These are phyloP conservation scores for Maudiozyma humilis DNA, from an alignment of 1,139 yeast genomes.

Conservation along the genomic window DNA sequence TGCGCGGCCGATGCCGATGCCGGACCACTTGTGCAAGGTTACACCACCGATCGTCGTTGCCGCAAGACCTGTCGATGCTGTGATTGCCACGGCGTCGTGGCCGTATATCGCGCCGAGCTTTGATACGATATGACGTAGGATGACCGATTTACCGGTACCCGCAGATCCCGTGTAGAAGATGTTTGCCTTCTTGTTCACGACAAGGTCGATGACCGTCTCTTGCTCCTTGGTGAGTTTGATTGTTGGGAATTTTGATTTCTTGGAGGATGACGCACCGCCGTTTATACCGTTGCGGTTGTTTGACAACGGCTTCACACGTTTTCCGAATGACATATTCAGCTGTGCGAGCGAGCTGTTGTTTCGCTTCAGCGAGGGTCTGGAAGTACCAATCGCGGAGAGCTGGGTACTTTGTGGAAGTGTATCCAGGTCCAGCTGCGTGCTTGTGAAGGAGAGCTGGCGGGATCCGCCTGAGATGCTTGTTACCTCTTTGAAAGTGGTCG, in stretches of 20 bases:
- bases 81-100: conserved; percentile 54
- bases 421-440: conserved; percentile 8
- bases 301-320: conserved; percentile 19
- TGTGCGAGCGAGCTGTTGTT: conserved; percentile 16
- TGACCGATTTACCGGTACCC: conserved; percentile 79
- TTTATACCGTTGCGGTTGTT: background rate
- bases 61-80: conserved; percentile 90
- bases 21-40: conserved; percentile 71
- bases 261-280: conserved; percentile 3
- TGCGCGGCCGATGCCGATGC: conserved; percentile 65
- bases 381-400: conserved; percentile 4
- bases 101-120: conserved; percentile 38
- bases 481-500: conserved; percentile 7
- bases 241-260: background rate
- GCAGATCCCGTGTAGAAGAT: conserved; percentile 76
- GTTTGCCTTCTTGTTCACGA: conserved; percentile 42
- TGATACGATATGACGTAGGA: conserved; percentile 52
- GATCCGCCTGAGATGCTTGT: conserved; percentile 12
- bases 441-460: conserved; percentile 16
- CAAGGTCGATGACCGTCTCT: conserved; percentile 41
- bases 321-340: conserved; percentile 15
- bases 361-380: conserved; percentile 11
- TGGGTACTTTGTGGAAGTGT: conserved; percentile 4
- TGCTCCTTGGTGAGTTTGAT: conserved; percentile 43
- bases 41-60: conserved; percentile 82